Evolutionary conservation across 176 grass and related monocot species (phyloP).

Genomic region (Oryza glaberrima): DNA sequence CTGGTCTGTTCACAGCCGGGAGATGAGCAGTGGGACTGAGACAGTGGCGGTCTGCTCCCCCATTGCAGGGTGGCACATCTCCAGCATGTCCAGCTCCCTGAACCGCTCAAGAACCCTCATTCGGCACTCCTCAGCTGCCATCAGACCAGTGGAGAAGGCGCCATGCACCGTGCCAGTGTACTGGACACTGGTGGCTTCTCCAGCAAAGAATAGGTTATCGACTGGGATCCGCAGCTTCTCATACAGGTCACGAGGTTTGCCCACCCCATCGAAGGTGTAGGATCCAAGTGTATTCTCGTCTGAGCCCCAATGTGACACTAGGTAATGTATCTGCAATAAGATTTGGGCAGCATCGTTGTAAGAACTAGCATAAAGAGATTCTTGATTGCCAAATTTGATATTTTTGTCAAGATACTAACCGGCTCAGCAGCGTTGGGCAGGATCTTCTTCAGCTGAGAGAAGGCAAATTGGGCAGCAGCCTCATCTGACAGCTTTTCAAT

Average conservation of each 20-base stretch:
- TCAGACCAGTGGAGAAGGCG: slow-evolving; percentile 87
- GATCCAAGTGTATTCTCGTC: slow-evolving; percentile 92
- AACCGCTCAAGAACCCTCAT: slow-evolving; percentile 92
- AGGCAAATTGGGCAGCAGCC: slow-evolving; percentile 86
- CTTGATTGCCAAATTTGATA: not conserved
- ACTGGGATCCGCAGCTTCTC: slow-evolving; percentile 92
- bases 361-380: slow-evolving; percentile 9
- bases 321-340: slow-evolving; percentile 75
- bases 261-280: slow-evolving; percentile 89
- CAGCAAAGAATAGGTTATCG: slow-evolving; percentile 96
- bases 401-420: slow-evolving; percentile 46
- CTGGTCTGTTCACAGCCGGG: slow-evolving; percentile 56
- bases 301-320: slow-evolving; percentile 89
- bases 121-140: slow-evolving; percentile 87
- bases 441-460: slow-evolving; percentile 84
- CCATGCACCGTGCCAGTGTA: slow-evolving; percentile 92
- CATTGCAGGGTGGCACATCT: slow-evolving; percentile 77
- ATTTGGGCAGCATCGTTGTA: not conserved
- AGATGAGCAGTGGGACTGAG: slow-evolving; percentile 89
- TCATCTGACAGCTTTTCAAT: slow-evolving; percentile 94
- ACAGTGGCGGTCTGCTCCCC: slow-evolving; percentile 65
- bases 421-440: slow-evolving; percentile 89
- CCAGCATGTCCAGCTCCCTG: slow-evolving; percentile 67
- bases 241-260: slow-evolving; percentile 65
- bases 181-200: slow-evolving; percentile 88